Conservation (phyloP, 805 yeast genomes). For the Nakazawaea wickerhamii region DNA sequence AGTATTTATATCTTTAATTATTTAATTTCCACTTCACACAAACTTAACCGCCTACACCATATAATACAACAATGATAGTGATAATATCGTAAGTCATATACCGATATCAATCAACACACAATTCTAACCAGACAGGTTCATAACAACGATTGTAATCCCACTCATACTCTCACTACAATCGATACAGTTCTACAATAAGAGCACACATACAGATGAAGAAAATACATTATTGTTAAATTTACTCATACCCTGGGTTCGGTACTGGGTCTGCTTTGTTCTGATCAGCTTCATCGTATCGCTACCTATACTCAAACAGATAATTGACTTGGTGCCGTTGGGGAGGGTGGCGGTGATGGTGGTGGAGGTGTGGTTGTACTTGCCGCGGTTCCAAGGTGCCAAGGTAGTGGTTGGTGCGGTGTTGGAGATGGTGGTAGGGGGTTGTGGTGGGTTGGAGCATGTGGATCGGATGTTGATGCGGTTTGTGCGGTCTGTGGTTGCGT, state of each 20-base stretch:
- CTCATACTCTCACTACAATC: constrained; percentile 6
- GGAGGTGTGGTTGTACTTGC: constrained; percentile 8
- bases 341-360: neutral
- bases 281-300: neutral
- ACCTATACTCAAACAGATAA: neutral
- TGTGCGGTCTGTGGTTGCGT: neutral
- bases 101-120: neutral
- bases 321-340: neutral
- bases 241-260: constrained; percentile 10
- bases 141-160: constrained; percentile 3
- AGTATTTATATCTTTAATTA: too few relatives aligned
- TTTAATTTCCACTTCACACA: too few relatives aligned
- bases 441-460: too few relatives aligned
- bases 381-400: constrained; percentile 9
- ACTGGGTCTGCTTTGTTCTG: constrained; percentile 7
- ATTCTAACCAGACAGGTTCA: constrained; percentile 2
- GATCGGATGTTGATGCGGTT: neutral
- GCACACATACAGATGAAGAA: neutral
- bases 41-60: too few relatives aligned
- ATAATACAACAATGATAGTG: neutral
- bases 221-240: neutral
- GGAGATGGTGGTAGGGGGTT: too few relatives aligned
- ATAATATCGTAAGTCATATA: neutral
- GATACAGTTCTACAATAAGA: constrained; percentile 3
- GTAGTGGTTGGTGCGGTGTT: constrained; percentile 1